A percentile compares a stretch with the other conserved stretches of the same genome.
phyloP scores from a whole-genome alignment of 257 asterid species.

The Forsythia viridissima region DNA sequence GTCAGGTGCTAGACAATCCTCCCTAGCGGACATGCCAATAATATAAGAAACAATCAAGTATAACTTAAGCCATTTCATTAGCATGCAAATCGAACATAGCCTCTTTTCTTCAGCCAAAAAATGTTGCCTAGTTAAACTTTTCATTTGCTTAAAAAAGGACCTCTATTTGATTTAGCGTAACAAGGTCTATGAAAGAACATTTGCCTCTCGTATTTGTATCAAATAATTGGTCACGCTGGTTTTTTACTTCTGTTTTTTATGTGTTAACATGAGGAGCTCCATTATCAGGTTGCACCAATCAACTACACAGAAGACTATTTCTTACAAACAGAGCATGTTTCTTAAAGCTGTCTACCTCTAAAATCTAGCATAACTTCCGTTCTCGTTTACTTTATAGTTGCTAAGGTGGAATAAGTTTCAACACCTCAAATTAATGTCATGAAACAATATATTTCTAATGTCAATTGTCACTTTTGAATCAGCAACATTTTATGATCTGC shows the following conservation, averaged over 20 bases:
- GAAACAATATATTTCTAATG: background rate
- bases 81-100: background rate
- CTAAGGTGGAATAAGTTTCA: background rate
- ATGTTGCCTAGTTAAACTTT: too few species aligned
- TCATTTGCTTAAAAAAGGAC: background rate
- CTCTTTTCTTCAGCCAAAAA: background rate
- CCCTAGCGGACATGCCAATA: background rate
- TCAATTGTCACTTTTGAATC: background rate
- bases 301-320: background rate
- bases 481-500: background rate
- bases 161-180: background rate
- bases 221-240: background rate
- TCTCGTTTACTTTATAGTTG: background rate
- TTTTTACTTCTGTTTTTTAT: background rate
- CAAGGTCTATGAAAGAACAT: background rate
- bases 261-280: background rate
- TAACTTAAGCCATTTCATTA: background rate
- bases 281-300: background rate
- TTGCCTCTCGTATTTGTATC: background rate
- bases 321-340: background rate
- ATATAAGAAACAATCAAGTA: background rate
- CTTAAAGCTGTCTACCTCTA: background rate
- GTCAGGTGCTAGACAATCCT: background rate
- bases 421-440: background rate
- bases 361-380: background rate